Conservation (phyloP, 768 basidiomycete species). For the Mycena haematopus region DNA sequence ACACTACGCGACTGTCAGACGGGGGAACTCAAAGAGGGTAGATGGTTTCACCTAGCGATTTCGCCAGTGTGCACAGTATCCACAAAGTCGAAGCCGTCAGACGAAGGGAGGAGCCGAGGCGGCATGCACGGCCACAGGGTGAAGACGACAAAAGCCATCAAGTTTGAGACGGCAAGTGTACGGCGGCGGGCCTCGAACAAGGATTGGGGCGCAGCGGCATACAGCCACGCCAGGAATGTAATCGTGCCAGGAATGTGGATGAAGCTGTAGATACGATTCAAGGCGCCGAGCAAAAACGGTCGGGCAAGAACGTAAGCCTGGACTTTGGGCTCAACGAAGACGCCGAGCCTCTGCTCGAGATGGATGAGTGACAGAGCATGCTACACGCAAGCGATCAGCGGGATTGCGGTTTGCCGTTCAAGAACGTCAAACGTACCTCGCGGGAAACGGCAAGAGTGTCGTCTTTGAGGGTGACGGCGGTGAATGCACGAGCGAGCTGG, state of each 20-base stretch:
- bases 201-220: slow-evolving; percentile 27
- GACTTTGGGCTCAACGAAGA: slow-evolving; percentile 28
- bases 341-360: slow-evolving; percentile 25
- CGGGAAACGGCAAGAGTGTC: slow-evolving; percentile 29
- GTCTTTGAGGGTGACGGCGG: slow-evolving; percentile 29
- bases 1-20: neutral
- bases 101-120: slow-evolving; percentile 28
- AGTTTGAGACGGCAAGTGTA: slow-evolving; percentile 29
- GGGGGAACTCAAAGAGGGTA: too few species aligned
- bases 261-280: slow-evolving; percentile 31
- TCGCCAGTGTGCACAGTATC: slow-evolving; percentile 30
- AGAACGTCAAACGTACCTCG: neutral
- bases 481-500: slow-evolving; percentile 29
- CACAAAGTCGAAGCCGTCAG: slow-evolving; percentile 26
- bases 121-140: slow-evolving; percentile 30
- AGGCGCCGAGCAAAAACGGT: slow-evolving; percentile 23
- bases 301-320: slow-evolving; percentile 27
- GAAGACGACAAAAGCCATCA: slow-evolving; percentile 31
- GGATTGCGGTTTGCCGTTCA: neutral
- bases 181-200: slow-evolving; percentile 31
- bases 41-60: slow-evolving; percentile 6
- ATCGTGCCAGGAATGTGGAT: slow-evolving; percentile 31
- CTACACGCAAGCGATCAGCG: neutral
- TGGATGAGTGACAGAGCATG: slow-evolving; percentile 29
- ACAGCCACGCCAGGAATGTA: slow-evolving; percentile 30